Percentiles rank a stretch among this genome's conserved stretches.
phyloP scores from a whole-genome alignment of 2,329 filamentous ascomycete genomes.

The Septoria petroselini region DNA sequence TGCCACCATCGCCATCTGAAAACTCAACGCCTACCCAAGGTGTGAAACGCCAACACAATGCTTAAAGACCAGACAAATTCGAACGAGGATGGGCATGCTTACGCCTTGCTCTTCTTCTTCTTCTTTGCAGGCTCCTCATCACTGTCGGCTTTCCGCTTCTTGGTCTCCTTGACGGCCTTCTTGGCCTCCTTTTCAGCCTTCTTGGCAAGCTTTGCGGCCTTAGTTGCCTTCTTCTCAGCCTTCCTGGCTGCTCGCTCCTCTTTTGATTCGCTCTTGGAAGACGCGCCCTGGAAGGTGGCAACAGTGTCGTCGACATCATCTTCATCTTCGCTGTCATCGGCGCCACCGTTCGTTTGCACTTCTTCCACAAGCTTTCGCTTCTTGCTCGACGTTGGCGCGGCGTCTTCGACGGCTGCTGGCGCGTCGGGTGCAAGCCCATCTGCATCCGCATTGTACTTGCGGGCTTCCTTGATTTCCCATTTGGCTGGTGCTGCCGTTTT shows the following conservation, averaged over 20 bases:
- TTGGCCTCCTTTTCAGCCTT: conserved; percentile 48
- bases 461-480: conserved; percentile 86
- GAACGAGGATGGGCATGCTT: conserved; percentile 5
- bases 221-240: conserved; percentile 31
- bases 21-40: conserved; percentile 11
- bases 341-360: conserved; percentile 43
- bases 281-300: conserved; percentile 36
- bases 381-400: conserved; percentile 43
- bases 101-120: conserved; percentile 31
- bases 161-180: conserved; percentile 53
- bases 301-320: conserved; percentile 40
- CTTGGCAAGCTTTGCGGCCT: conserved; percentile 53
- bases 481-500: conserved; percentile 59
- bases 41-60: conserved; percentile 11
- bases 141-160: conserved; percentile 37
- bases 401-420: conserved; percentile 54
- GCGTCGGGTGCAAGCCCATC: conserved; percentile 76
- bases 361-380: conserved; percentile 49
- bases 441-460: conserved; percentile 92
- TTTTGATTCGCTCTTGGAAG: conserved; percentile 51
- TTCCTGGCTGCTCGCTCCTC: conserved; percentile 18
- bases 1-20: neutral
- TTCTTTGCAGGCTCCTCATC: conserved; percentile 28
- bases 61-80: neutral
- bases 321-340: conserved; percentile 42